Evolutionary conservation across 805 yeast species (phyloP), one percentile per base, ranked within the genome.

Genomic region (Wickerhamomyces chaumierensis): DNA sequence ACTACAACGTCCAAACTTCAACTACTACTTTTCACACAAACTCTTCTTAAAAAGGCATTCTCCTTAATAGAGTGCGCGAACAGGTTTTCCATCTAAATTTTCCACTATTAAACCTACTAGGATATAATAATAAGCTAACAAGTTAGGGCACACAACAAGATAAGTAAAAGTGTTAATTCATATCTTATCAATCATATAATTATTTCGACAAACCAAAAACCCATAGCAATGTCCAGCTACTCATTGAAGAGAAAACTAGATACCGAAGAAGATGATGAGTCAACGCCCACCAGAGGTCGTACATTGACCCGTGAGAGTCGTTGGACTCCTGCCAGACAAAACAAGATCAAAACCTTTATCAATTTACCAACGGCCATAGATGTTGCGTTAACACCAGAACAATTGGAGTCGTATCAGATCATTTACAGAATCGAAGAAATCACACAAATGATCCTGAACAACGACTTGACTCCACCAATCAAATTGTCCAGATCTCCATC

Each of bases 401-500:
- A 92, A 55, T 61, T 80, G 14, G 84, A 80, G 32, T 76, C 83
- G 0, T 75, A 86, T 68, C 75, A 78, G 53, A 68, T 76, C 23
- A 65, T 74, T 46, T 73, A 77, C 44, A 65, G 97, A 37, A 77
- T 90, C 31, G 85, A 83, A 42, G 97, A 90, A 54, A 77, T 90
- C 40, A 71, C 87, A 1, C 67, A 70, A 27, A 64, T 73, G 41
- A 58, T 90, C 32, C 57, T 69, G 14, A 58, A 70, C n/a, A 61
- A 71, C 38, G 71, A 69, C 29, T 60, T 72, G 14, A 55, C 60
- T 0, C 80, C 80, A 1, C 68, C 73, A 0, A 62, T 61, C 38
- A 66, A 61, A 46, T 49, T 50, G 43, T 60, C 75, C 43, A 67
- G 71, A 29, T 84, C 94, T 2, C 86, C 88, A 0, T 84, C 95